A percentile compares a stretch with the other conserved stretches of the same genome.
Conservation (phyloP, 345 rosid genomes). For the Streptanthus diversifolius region DNA sequence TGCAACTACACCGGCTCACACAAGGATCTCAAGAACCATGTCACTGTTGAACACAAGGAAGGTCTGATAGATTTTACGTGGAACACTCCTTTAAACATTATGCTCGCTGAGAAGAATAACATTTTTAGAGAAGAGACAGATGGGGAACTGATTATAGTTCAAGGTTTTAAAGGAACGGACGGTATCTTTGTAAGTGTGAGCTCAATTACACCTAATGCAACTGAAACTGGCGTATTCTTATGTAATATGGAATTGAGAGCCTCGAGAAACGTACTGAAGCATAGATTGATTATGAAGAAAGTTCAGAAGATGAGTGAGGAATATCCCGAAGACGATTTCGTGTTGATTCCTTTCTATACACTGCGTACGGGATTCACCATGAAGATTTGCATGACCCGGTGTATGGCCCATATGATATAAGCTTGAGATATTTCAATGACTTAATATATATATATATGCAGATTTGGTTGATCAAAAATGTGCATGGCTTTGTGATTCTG, state of each 20-base stretch:
- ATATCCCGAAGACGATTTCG: not conserved
- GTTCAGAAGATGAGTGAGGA: not conserved
- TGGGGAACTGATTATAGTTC: not conserved
- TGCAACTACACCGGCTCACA: slow-evolving; percentile 41
- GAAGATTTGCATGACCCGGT: not conserved
- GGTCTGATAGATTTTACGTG: not conserved
- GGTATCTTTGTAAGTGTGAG: not conserved
- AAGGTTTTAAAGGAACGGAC: not conserved
- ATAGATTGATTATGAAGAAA: not conserved
- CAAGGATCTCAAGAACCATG: slow-evolving; percentile 32
- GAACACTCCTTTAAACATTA: not conserved
- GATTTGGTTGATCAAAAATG: too few relatives aligned
- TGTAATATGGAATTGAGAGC: not conserved
- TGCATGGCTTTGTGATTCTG: too few relatives aligned
- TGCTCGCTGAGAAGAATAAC: not conserved
- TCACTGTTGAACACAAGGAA: slow-evolving; percentile 30
- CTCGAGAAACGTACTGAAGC: not conserved
- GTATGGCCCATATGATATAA: too few relatives aligned
- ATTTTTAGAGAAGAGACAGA: not conserved
- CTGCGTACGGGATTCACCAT: not conserved
- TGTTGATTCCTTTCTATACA: not conserved
- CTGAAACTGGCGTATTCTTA: not conserved
- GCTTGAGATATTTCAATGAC: too few relatives aligned
- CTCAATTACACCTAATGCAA: not conserved
- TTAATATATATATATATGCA: too few relatives aligned